Evolutionary conservation across 2,329 filamentous ascomycete species (phyloP).

Genomic region (Neonectria hederae): DNA sequence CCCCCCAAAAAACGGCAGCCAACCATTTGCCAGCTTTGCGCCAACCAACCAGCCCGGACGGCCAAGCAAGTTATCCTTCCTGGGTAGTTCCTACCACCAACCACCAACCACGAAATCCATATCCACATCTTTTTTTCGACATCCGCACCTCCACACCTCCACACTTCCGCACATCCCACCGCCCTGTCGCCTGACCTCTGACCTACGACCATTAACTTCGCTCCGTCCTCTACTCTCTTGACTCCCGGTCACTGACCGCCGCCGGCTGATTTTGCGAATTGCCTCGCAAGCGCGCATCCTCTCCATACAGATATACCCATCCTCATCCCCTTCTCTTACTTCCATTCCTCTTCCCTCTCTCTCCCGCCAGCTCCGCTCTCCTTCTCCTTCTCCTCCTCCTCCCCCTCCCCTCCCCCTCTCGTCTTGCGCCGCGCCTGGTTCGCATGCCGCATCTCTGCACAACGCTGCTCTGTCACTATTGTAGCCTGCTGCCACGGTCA

Average conservation of each 20-base stretch:
- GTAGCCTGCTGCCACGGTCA: constrained; percentile 37
- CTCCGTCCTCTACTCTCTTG: constrained; percentile 18
- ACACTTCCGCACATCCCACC: constrained; percentile 33
- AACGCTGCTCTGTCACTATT: constrained; percentile 41
- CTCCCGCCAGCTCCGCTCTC: constrained; percentile 22
- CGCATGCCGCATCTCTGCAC: constrained; percentile 50
- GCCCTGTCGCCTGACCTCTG: constrained; percentile 40
- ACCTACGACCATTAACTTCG: constrained; percentile 30
- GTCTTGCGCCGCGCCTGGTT: constrained; percentile 37
- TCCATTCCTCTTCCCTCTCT: constrained; percentile 1
- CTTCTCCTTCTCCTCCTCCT: constrained; percentile 29
- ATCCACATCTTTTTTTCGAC: constrained; percentile 7
- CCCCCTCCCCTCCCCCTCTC: constrained; percentile 28
- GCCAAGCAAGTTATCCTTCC: neutral
- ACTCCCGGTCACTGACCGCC: constrained; percentile 34
- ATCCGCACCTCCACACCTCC: constrained; percentile 25
- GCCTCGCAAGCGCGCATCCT: constrained; percentile 30
- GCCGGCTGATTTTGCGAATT: constrained; percentile 40
- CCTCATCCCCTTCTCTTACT: constrained; percentile 8
- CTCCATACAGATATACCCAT: constrained; percentile 1
- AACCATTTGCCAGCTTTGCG: neutral
- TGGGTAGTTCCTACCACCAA: constrained; percentile 8
- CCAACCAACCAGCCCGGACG: constrained; percentile 11
- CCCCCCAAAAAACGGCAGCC: too few relatives aligned
- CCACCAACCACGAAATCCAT: constrained; percentile 10